A percentile compares a stretch with the other conserved stretches of the same genome.
Conservation (phyloP, 208 protist genomes). For the Trypanosoma brucei region DNA sequence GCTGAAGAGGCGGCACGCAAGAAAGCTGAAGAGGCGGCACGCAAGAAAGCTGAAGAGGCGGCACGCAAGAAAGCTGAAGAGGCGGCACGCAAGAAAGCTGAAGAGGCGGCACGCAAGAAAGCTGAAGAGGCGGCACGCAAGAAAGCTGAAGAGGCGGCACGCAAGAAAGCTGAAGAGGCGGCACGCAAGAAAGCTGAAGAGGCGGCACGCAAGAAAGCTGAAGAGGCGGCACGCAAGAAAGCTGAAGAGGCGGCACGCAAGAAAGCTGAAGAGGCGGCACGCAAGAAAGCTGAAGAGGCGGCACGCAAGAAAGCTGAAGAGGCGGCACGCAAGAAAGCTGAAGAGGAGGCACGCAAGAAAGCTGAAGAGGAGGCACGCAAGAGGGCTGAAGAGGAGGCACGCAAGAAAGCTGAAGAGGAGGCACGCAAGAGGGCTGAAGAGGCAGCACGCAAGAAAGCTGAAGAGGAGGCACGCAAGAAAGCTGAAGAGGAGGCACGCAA, state of each 20-base stretch:
- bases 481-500: slow-evolving; percentile 7
- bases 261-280: slow-evolving; percentile 7
- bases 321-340: slow-evolving; percentile 16
- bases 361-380: slow-evolving; percentile 10
- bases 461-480: slow-evolving; percentile 14
- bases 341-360: slow-evolving; percentile 8
- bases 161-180: slow-evolving; percentile 6
- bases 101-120: slow-evolving; percentile 12
- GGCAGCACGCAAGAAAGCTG: slow-evolving; percentile 9
- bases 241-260: slow-evolving; percentile 13
- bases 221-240: slow-evolving; percentile 13
- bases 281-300: slow-evolving; percentile 10
- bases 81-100: slow-evolving; percentile 10
- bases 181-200: slow-evolving; percentile 10
- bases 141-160: slow-evolving; percentile 7
- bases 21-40: slow-evolving; percentile 11
- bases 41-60: slow-evolving; percentile 11
- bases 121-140: slow-evolving; percentile 14
- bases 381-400: slow-evolving; percentile 14
- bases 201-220: slow-evolving; percentile 2
- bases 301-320: slow-evolving; percentile 16
- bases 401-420: slow-evolving; percentile 12
- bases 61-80: slow-evolving; percentile 7
- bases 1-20: slow-evolving; percentile 12
- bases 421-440: slow-evolving; percentile 17